Evolutionary conservation across 179 eudicot species (phyloP).

Genomic region (Actinidia arguta): DNA sequence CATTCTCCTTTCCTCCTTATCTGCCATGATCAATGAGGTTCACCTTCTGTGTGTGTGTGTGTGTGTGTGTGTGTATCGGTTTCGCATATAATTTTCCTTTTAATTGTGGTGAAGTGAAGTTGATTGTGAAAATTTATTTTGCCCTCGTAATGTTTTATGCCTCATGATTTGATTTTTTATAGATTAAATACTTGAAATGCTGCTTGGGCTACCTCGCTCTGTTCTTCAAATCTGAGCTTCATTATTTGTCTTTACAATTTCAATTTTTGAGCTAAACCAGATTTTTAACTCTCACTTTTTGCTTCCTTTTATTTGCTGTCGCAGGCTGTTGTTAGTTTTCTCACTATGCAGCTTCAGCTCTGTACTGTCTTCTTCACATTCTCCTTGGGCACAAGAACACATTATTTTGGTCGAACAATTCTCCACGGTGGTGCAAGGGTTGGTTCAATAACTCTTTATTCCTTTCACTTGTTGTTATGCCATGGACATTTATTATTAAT

Average conservation of each 20-base stretch:
- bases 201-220: neutral
- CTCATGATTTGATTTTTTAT: neutral
- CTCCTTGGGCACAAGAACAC: conserved; percentile 95
- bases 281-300: neutral
- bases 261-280: neutral
- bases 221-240: neutral
- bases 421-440: conserved; percentile 99
- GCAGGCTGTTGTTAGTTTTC: conserved; percentile 97
- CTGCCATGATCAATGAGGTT: too few relatives aligned
- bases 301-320: conserved; percentile 16
- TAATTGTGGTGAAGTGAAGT: too few relatives aligned
- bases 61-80: too few relatives aligned
- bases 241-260: neutral
- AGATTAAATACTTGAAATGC: neutral
- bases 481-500: neutral
- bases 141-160: neutral
- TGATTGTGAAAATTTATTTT: neutral
- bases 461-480: neutral
- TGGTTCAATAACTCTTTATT: conserved; percentile 30
- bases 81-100: too few relatives aligned
- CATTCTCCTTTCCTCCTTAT: too few relatives aligned
- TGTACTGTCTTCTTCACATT: conserved; percentile 96
- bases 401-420: conserved; percentile 98
- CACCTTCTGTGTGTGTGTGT: too few relatives aligned
- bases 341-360: conserved; percentile 97